Conservation (phyloP, 2,329 filamentous ascomycete species). For the Metarhizium rileyi region DNA sequence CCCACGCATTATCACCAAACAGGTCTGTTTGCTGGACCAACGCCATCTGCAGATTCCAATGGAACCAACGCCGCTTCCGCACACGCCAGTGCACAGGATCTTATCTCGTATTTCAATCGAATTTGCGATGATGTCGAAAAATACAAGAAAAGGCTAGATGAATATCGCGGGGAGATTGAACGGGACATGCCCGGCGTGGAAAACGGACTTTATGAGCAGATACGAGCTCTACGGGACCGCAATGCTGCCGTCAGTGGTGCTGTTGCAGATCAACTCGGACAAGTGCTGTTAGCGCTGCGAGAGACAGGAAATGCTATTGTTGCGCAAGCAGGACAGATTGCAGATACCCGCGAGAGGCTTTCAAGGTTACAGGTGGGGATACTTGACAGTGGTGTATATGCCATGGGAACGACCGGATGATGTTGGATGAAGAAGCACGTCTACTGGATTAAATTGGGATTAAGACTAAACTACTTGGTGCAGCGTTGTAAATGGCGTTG, state of each 20-base stretch:
- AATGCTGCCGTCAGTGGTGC: conserved; percentile 16
- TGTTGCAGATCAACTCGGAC: conserved; percentile 28
- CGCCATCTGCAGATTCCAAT: conserved; percentile 18
- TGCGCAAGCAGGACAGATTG: conserved; percentile 31
- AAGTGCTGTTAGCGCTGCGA: conserved; percentile 27
- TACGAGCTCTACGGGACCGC: conserved; percentile 26
- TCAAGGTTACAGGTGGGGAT: conserved; percentile 32
- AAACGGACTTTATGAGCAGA: conserved; percentile 35
- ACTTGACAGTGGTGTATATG: conserved; percentile 27
- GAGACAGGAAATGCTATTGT: conserved; percentile 32
- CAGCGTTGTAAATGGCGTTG: neutral
- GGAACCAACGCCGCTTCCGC: conserved; percentile 24
- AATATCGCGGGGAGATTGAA: conserved; percentile 36
- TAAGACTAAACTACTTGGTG: neutral
- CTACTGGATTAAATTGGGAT: neutral
- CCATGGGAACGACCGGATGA: conserved; percentile 22
- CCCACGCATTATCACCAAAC: conserved; percentile 47
- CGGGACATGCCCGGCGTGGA: conserved; percentile 38
- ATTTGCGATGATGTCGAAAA: conserved; percentile 33
- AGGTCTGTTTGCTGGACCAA: conserved; percentile 29
- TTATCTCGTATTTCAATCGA: conserved; percentile 36
- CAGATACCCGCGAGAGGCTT: conserved; percentile 31
- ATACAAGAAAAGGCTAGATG: conserved; percentile 33
- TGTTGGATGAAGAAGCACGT: neutral
- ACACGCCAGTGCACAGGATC: conserved; percentile 30